phyloP scores from a whole-genome alignment of 352 stramenopile genomes.

The Pythium insidiosum region DNA sequence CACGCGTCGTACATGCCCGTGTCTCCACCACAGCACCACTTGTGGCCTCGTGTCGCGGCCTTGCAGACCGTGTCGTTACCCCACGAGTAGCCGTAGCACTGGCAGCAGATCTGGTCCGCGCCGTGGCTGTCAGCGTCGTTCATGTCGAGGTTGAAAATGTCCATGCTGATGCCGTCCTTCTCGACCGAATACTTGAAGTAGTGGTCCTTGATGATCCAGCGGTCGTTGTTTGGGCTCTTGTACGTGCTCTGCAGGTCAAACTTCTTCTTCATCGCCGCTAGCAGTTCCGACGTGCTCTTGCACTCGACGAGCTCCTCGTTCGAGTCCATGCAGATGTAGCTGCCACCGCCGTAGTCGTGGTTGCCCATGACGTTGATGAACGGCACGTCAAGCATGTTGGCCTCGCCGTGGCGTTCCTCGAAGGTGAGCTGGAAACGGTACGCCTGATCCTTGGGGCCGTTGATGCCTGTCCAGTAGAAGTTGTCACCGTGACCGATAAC shows the following conservation, averaged over 20 bases:
- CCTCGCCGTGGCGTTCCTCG: slow-evolving; percentile 21
- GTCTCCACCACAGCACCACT: slow-evolving; percentile 19
- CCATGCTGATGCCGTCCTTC: slow-evolving; percentile 24
- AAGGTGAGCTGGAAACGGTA: slow-evolving; percentile 30
- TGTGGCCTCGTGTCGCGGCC: slow-evolving; percentile 14
- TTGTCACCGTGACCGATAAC: slow-evolving; percentile 36
- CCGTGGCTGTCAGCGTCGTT: slow-evolving; percentile 32
- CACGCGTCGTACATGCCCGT: slow-evolving; percentile 27
- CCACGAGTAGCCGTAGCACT: slow-evolving; percentile 28
- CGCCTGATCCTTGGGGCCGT: slow-evolving; percentile 14
- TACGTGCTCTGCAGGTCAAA: slow-evolving; percentile 28
- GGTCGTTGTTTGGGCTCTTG: slow-evolving; percentile 36
- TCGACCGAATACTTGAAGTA: slow-evolving; percentile 32
- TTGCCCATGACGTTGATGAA: no score
- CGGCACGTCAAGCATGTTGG: slow-evolving; percentile 19
- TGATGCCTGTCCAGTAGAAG: slow-evolving; percentile 39
- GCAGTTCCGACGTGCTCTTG: slow-evolving; percentile 8
- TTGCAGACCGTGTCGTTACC: slow-evolving; percentile 28
- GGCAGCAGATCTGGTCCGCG: slow-evolving; percentile 30
- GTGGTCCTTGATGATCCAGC: slow-evolving; percentile 36
- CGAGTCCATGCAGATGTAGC: slow-evolving; percentile 24
- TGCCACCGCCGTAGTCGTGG: slow-evolving; percentile 32
- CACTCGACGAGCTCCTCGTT: slow-evolving; percentile 14
- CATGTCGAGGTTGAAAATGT: slow-evolving; percentile 48
- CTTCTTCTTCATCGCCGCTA: slow-evolving; percentile 16